A percentile compares a stretch with the other conserved stretches of the same genome.
These are phyloP conservation scores for Eremomyces bilateralis DNA, from an alignment of 495 filamentous ascomycete genomes.

Conservation along the genomic window DNA sequence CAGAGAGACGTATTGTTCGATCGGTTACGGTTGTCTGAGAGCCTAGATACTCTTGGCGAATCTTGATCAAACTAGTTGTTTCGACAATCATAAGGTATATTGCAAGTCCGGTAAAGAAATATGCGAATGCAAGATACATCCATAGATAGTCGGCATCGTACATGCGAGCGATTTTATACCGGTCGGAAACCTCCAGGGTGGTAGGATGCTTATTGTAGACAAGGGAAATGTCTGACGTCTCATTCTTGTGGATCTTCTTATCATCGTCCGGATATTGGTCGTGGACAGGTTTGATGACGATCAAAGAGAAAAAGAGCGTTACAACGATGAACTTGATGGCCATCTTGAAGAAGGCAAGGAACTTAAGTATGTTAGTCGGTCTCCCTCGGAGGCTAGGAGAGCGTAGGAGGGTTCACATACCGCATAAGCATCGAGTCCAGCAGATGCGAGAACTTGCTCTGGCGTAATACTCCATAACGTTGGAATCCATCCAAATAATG, in stretches of 20 bases:
- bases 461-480: constrained; percentile 74
- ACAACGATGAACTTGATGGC: constrained; percentile 60
- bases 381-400: not conserved
- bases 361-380: constrained; percentile 25
- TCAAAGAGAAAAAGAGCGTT: constrained; percentile 57
- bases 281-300: constrained; percentile 72
- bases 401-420: constrained; percentile 27
- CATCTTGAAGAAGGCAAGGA: constrained; percentile 86
- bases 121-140: constrained; percentile 82
- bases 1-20: constrained; percentile 76
- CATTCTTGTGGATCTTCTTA: not conserved
- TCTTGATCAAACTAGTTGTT: constrained; percentile 60
- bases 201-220: constrained; percentile 6
- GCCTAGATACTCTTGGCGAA: constrained; percentile 79
- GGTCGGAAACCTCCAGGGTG: not conserved
- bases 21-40: constrained; percentile 86
- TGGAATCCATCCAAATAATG: constrained; percentile 86
- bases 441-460: constrained; percentile 70
- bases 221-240: no score
- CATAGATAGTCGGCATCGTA: constrained; percentile 45
- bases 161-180: constrained; percentile 1
- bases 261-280: constrained; percentile 32
- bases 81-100: constrained; percentile 67
- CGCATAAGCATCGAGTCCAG: constrained; percentile 88
- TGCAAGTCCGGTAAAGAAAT: constrained; percentile 63